Percentiles rank a stretch among this genome's conserved stretches.
Evolutionary conservation across 176 grass and related monocot genomes (phyloP).

Genomic region (Calamus simplicifolius): DNA sequence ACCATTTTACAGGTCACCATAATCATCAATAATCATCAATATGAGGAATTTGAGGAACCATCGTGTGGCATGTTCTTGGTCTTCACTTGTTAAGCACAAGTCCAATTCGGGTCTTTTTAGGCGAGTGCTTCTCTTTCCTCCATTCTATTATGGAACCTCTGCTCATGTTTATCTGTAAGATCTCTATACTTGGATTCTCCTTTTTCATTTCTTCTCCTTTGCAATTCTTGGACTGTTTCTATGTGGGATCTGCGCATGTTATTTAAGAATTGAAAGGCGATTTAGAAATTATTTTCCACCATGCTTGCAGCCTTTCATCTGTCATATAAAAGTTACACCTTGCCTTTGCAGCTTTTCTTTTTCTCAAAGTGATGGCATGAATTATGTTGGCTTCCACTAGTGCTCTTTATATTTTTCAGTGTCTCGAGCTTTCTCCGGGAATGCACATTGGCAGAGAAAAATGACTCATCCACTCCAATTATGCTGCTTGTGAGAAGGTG

Average conservation of each 20-base stretch:
- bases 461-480: too few species aligned
- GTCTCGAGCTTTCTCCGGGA: too few species aligned
- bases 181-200: background rate
- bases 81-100: background rate
- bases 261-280: conserved; percentile 1
- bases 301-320: background rate
- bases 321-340: conserved; percentile 1
- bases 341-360: background rate
- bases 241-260: background rate
- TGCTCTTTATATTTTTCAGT: background rate
- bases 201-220: background rate
- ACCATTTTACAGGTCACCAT: conserved; percentile 3
- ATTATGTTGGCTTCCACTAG: too few species aligned
- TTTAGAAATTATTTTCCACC: conserved; percentile 6
- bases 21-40: background rate
- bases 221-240: background rate
- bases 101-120: conserved; percentile 20
- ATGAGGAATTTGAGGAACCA: background rate
- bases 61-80: background rate
- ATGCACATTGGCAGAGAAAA: too few species aligned
- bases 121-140: conserved; percentile 3
- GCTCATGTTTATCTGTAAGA: background rate
- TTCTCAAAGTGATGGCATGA: conserved; percentile 1
- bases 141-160: conserved; percentile 7
- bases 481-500: too few species aligned